These are phyloP conservation scores for Russula compacta DNA, from an alignment of 768 basidiomycete genomes.

Conservation along the genomic window DNA sequence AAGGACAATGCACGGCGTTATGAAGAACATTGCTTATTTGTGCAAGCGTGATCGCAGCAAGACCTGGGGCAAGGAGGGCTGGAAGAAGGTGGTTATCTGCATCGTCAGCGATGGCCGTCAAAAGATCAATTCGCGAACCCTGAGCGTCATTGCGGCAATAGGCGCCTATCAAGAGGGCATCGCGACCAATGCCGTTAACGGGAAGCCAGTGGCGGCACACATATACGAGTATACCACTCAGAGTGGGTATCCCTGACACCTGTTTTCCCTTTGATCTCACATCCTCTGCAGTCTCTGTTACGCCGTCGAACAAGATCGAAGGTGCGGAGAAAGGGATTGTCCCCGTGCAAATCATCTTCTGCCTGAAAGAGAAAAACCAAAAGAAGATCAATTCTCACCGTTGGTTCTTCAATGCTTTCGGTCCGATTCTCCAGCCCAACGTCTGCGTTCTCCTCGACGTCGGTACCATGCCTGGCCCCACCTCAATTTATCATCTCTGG, in stretches of 20 bases:
- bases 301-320: constrained; percentile 72
- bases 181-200: constrained; percentile 79
- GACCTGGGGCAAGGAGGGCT: constrained; percentile 96
- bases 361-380: constrained; percentile 86
- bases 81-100: constrained; percentile 97
- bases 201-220: constrained; percentile 76
- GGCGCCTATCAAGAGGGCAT: constrained; percentile 93
- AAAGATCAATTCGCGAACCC: constrained; percentile 77
- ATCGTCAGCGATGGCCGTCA: constrained; percentile 80
- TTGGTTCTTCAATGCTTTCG: constrained; percentile 94
- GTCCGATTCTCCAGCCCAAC: constrained; percentile 74
- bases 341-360: constrained; percentile 90
- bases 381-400: constrained; percentile 94
- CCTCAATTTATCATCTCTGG: constrained; percentile 87
- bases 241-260: constrained; percentile 37
- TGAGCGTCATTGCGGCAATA: constrained; percentile 86
- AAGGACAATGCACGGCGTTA: constrained; percentile 91
- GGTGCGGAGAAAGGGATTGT: constrained; percentile 71
- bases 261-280: background rate
- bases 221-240: constrained; percentile 94
- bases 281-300: constrained; percentile 56
- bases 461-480: constrained; percentile 77
- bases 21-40: constrained; percentile 87
- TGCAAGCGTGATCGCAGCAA: constrained; percentile 80
- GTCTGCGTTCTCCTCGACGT: constrained; percentile 91